phyloP scores from a whole-genome alignment of 169 alveolate species.

The Plasmodium chabaudi region DNA sequence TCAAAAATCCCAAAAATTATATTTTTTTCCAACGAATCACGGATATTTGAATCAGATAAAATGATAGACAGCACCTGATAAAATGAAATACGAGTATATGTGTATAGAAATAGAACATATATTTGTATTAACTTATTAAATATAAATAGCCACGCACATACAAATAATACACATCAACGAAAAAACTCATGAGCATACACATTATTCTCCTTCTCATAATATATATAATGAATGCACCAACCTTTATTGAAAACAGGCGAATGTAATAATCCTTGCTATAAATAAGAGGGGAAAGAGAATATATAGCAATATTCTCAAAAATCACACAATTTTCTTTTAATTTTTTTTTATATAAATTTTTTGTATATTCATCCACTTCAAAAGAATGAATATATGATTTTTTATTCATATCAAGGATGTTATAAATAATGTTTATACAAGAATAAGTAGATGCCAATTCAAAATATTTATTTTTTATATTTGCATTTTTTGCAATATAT shows the following conservation, averaged over 20 bases:
- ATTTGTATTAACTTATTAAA: not conserved
- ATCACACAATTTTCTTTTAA: constrained; percentile 17
- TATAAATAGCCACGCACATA: too few relatives aligned
- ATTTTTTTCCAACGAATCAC: constrained; percentile 52
- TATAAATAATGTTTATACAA: constrained; percentile 58
- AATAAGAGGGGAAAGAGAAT: constrained; percentile 15
- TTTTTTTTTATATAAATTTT: constrained; percentile 29
- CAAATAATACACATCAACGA: too few relatives aligned
- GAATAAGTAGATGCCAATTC: constrained; percentile 35
- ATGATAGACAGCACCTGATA: constrained; percentile 30
- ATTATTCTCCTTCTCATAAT: too few relatives aligned
- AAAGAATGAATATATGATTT: constrained; percentile 33
- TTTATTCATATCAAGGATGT: constrained; percentile 41
- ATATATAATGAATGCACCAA: not conserved
- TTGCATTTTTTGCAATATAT: constrained; percentile 37
- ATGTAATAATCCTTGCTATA: constrained; percentile 35
- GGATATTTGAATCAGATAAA: constrained; percentile 36
- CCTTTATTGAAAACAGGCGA: constrained; percentile 50
- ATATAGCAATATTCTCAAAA: constrained; percentile 41
- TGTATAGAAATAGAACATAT: not conserved
- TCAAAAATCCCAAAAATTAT: constrained; percentile 49
- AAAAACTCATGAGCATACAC: too few relatives aligned
- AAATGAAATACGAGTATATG: constrained; percentile 4
- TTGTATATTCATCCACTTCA: constrained; percentile 60
- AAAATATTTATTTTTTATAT: constrained; percentile 52